Evolutionary conservation across 371 early-diverging fungal genomes (phyloP), one percentile per base, ranked within the genome.

Genomic region (Actinomucor elegans): DNA sequence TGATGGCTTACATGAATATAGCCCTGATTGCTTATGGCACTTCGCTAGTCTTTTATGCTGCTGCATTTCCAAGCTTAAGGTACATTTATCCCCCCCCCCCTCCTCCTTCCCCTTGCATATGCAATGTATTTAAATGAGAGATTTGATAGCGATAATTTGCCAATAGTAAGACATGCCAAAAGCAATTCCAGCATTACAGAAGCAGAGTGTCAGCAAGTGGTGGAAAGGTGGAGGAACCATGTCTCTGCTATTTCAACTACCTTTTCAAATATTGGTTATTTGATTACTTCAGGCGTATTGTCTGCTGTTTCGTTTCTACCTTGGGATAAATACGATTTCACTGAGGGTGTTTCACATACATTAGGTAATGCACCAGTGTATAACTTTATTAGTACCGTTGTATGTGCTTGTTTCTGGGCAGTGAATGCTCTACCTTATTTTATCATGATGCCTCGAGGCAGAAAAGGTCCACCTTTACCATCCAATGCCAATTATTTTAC

Each of bases 41-140:
- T 3, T 55, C 73, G 2, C 57, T 78, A 9, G 78, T 73, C 1
- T 78, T 78, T 52, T 78, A 75, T 55, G 71, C 69, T n/a, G 78
- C 78, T 35, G 75, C 73, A 15, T 78, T 78, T 47, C 78, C 78
- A 23, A 69, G 49, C 8, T 42, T 77, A 8, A 75, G 75, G 71
- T 75, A 12, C 2, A 20, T 34, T 0, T 7, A 6, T n/a, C 17
- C 28, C 38, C 14, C n/a, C 24, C 33, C 34, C 26, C 14, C n/a
- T 34, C 33, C 34, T 35, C 14, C 15, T 37, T 18, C 20, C 10
- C 14, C 10, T 40, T 40, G 9, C 18, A 26, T 41, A n/a, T 8
- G 12, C 17, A 32, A 33, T 33, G 35, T 34, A 47, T 37, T 2
- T 37, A n/a, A 24, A 23, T 47, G n/a, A 47, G 11, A 8, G 17